Percentiles rank a stretch among this genome's conserved stretches.
These are phyloP conservation scores for Ceratonia siliqua DNA, from an alignment of 306 rosid species.

Conservation along the genomic window DNA sequence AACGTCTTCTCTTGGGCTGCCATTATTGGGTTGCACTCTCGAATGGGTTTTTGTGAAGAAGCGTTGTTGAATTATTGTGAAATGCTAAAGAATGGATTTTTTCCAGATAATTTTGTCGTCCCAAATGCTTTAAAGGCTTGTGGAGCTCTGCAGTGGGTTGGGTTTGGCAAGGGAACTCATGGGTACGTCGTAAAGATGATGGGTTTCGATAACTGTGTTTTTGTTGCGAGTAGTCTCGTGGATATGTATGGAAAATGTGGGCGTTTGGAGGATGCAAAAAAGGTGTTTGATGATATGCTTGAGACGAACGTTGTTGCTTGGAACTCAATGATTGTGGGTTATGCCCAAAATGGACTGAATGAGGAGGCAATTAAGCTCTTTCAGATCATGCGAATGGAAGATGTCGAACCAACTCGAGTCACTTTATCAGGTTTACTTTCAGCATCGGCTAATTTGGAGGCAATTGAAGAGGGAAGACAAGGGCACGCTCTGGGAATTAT, in stretches of 20 bases:
- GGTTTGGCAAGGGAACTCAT: conserved; percentile 65
- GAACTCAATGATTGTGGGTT: conserved; percentile 72
- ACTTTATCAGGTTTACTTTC: conserved; percentile 68
- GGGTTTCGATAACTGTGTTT: conserved; percentile 57
- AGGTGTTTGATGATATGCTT: conserved; percentile 62
- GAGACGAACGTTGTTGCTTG: conserved; percentile 66
- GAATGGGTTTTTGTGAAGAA: conserved; percentile 51
- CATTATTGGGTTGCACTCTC: conserved; percentile 61
- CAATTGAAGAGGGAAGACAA: conserved; percentile 66
- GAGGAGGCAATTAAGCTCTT: conserved; percentile 63
- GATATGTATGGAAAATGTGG: conserved; percentile 96
- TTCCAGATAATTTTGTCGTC: conserved; percentile 73
- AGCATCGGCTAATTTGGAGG: conserved; percentile 65
- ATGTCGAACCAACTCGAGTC: conserved; percentile 55
- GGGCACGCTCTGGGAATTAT: conserved; percentile 68
- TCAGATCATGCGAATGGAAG: conserved; percentile 55
- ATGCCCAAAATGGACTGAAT: conserved; percentile 61
- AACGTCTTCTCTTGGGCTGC: conserved; percentile 89
- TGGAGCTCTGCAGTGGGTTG: conserved; percentile 55
- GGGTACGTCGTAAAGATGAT: conserved; percentile 58
- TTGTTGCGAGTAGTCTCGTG: conserved; percentile 66
- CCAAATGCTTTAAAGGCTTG: conserved; percentile 88
- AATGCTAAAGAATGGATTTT: conserved; percentile 59
- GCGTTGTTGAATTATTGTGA: conserved; percentile 51
- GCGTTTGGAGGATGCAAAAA: conserved; percentile 57